These are phyloP conservation scores for Hypoxylon subgilvum DNA, from an alignment of 495 filamentous ascomycete genomes.

Conservation along the genomic window DNA sequence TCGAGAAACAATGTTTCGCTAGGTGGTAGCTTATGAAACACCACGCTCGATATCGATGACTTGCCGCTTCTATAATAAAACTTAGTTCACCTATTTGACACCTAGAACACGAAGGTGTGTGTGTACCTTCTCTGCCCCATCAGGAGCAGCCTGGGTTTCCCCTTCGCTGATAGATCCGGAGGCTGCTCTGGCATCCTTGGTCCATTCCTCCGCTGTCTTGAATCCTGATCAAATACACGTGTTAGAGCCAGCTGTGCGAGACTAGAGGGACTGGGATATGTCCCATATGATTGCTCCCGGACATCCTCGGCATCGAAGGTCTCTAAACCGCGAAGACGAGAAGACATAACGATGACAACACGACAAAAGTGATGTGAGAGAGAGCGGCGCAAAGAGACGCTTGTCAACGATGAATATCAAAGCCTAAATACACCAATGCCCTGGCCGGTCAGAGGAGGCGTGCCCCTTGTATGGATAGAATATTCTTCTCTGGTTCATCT, in stretches of 20 bases:
- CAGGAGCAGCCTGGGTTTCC: conserved; percentile 84
- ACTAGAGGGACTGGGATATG: conserved; percentile 44
- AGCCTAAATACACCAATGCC: conserved; percentile 10
- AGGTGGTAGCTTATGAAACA: conserved; percentile 95
- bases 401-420: conserved; percentile 12
- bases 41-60: conserved; percentile 95
- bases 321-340: conserved; percentile 37
- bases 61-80: conserved; percentile 84
- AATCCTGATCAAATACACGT: conserved; percentile 63
- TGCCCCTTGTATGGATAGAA: conserved; percentile 22
- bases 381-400: conserved; percentile 18
- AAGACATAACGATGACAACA: conserved; percentile 44
- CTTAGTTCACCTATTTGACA: conserved; percentile 20
- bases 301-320: conserved; percentile 27
- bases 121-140: conserved; percentile 94
- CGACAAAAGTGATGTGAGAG: background rate
- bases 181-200: conserved; percentile 48
- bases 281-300: conserved; percentile 30
- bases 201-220: conserved; percentile 52
- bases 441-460: conserved; percentile 11
- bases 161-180: conserved; percentile 52
- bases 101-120: conserved; percentile 54
- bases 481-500: conserved; percentile 21
- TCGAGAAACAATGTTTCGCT: conserved; percentile 94
- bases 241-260: conserved; percentile 61